phyloP scores from a whole-genome alignment of 2,329 filamentous ascomycete genomes.

The Aspergillus sergii region DNA sequence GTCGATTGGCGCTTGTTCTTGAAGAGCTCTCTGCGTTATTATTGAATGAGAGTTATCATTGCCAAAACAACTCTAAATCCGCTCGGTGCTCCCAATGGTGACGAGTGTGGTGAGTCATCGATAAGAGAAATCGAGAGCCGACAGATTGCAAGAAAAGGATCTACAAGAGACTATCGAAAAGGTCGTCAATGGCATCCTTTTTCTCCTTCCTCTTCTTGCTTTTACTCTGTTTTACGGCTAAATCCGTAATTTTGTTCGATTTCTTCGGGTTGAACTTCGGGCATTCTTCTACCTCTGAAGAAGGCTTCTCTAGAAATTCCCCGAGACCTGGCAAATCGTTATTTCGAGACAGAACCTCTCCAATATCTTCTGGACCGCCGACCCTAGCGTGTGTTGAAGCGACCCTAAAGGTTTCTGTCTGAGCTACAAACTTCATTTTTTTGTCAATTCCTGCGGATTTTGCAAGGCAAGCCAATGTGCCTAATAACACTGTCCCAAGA shows the following conservation, averaged over 20 bases:
- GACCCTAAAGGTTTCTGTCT: slow-evolving; percentile 1
- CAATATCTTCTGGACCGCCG: slow-evolving; percentile 25
- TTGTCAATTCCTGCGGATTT: slow-evolving; percentile 43
- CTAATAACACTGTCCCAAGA: slow-evolving; percentile 70
- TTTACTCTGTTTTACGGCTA: slow-evolving; percentile 17
- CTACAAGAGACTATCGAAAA: slow-evolving; percentile 65
- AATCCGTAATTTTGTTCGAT: not conserved
- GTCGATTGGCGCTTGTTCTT: slow-evolving; percentile 15
- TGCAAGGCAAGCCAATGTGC: slow-evolving; percentile 62
- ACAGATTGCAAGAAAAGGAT: not conserved
- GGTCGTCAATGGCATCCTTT: slow-evolving; percentile 69
- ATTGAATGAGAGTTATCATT: not conserved
- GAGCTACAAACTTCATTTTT: slow-evolving; percentile 18
- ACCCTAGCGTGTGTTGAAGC: not conserved
- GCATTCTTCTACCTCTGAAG: not conserved
- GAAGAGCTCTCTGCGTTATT: not conserved
- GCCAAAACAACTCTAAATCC: not conserved
- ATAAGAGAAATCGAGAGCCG: not conserved
- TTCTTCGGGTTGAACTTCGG: not conserved
- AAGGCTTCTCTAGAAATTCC: not conserved
- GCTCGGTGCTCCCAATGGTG: not conserved
- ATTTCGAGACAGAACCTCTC: slow-evolving; percentile 27
- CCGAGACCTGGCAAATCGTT: slow-evolving; percentile 5
- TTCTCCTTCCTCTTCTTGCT: slow-evolving; percentile 55
- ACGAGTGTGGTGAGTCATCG: not conserved